Evolutionary conservation across 2,329 filamentous ascomycete species (phyloP), one percentile per base, ranked within the genome.

Genomic region (Botrytis tulipae): DNA sequence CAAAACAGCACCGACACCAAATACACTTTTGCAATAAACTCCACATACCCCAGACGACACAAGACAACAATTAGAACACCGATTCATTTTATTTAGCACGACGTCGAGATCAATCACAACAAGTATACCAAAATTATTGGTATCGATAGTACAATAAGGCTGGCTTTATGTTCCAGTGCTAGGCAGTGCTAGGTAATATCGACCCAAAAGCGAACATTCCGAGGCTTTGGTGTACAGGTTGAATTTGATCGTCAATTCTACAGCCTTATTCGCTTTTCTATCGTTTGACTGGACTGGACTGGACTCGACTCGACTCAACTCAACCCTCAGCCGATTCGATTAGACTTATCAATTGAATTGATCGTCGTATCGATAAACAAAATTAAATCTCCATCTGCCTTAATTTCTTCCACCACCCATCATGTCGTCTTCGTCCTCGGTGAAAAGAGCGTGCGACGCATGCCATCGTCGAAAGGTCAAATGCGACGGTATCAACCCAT

Each of bases 391-490:
- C 22, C 1, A 40, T 40, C 46, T 37, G 32, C 63, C 35, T 32
- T 46, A n/a, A 44, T n/a, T 16, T 14, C 29, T 14, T 40, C 25
- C 54, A n/a, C 68, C 40, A 5, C n/a, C 54, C 42, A 46, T 65
- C 22, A 68, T 51, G 35, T 79, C 80, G 76, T 79, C 80, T 73
- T 77, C 80, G 71, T 77, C 80, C 62, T 81, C 84, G 46, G 83
- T 85, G 57, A 86, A 86, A 76, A 83, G 90, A 80, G 91, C 91
- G 74, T 93, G 91, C 83, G 91, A 93, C 82, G 90, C 90, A 79
- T 93, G 91, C 81, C 91, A 92, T 84, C 89, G 90, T 76, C 88
- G 91, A 81, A 93, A 93, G 82, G 91, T 93, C 80, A 92, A 92
- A 81, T 93, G 91, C 80, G 90, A 92, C 79, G 90, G 90, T 73